Evolutionary conservation across 768 basidiomycete genomes (phyloP), one percentile per base, ranked within the genome.

Genomic region (Macrolepiota albuminosa): DNA sequence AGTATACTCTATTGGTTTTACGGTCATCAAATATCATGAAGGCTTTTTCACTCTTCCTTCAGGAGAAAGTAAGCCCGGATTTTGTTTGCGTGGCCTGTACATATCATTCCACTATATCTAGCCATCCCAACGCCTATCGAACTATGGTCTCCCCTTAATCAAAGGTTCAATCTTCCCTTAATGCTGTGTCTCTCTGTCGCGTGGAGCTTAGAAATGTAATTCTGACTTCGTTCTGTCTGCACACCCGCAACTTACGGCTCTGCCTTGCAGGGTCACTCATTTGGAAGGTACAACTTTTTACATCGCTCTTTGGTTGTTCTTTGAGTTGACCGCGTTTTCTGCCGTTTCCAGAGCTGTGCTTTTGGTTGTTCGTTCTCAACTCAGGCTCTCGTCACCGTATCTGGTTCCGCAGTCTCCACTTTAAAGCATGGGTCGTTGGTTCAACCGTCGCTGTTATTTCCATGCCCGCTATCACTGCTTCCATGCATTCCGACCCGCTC

Each of bases 291-390:
- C n/a, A n/a, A n/a, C n/a, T n/a, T n/a, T n/a, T 47, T 70, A 26
- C 4, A 49, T n/a, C 33, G 4, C 18, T 29, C 4, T 29, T 29
- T 29, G 29, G 29, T 29, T 29, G 29, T 29, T 29, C 29, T 29
- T 2, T 2, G 29, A 29, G 29, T 4, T 29, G 29, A 29, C 29
- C 29, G 29, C 29, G 29, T 29, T 29, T 29, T 29, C 29, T 29
- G 29, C 29, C 29, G 2, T 59, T 1, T 36, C 6, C 57, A 91
- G 91, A 93, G 65, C 77, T 93, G 0, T 93, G 89, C 66, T 94
- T 94, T 69, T 93, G 91, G 91, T 73, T 93, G 7, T 94, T 91
- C 75, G 81, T 94, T 40, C 76, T 93, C 51, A 88, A 88, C 57
- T 76, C 87, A 6, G 76, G 81, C n/a, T 77, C 85, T 0, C 70